Evolutionary conservation across 768 basidiomycete genomes (phyloP), one percentile per base, ranked within the genome.

Genomic region (Podaxis sp.): DNA sequence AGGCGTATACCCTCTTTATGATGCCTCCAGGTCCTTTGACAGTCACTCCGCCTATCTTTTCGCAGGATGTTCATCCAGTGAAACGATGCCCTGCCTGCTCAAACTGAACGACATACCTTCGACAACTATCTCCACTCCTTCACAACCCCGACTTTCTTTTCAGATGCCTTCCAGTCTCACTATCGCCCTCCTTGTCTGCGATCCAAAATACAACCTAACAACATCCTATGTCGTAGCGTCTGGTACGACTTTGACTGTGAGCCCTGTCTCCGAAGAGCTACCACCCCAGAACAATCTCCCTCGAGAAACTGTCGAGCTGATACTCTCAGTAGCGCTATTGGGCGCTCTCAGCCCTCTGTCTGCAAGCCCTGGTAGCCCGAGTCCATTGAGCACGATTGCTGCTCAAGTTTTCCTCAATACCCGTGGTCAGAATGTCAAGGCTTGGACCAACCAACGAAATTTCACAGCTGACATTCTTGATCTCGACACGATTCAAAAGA

Each of bases 11-110:
- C 17, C 57, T 4, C 44, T 58, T 28, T 58, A 58, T 22, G 24
- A 58, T 49, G 46, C 46, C 30, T 33, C 46, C 10, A 33, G 57
- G 30, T 36, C 26, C 28, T 58, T 58, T 30, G 46, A 46, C 8
- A 30, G 46, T 20, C 57, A n/a, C 44, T 58, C 57, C 11, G 57
- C 48, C n/a, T 58, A 58, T 13, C 57, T 58, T 40, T 58, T 58
- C 11, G 48, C 40, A 33, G 57, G 57, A 4, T 58, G 57, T 58
- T 30, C 44, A 22, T 33, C 57, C 7, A 49, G 36, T 36, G 30
- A 36, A 26, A 50, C 20, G 30, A 15, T 20, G 12, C 46, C 46
- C 22, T 58, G 48, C 12, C 22, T 50, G 15, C 13, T 58, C 20
- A 49, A 48, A 15, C 11, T 48, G 17, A 33, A 24, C 13, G n/a